A percentile compares a stretch with the other conserved stretches of the same genome.
phyloP scores from a whole-genome alignment of 2,329 filamentous ascomycete species.

The Xenosphaeropsis pyriputrescens region DNA sequence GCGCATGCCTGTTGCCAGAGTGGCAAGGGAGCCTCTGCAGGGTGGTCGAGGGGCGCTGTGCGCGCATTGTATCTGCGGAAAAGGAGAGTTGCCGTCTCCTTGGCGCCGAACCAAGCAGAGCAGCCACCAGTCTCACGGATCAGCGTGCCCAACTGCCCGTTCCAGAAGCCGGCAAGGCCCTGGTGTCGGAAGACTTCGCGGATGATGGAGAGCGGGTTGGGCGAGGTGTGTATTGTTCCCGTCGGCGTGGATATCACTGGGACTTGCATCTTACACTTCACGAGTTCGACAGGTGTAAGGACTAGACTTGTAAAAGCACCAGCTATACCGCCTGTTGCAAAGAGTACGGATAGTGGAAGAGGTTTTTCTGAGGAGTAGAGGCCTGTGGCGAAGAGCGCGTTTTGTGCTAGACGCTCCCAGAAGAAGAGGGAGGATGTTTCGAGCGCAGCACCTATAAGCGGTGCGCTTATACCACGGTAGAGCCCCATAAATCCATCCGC shows the following conservation, averaged over 20 bases:
- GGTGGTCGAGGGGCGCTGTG: slow-evolving; percentile 1
- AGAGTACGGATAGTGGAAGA: slow-evolving; percentile 61
- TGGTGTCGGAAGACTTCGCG: slow-evolving; percentile 68
- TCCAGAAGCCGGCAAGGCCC: slow-evolving; percentile 81
- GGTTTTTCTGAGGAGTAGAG: slow-evolving; percentile 35
- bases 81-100: slow-evolving; percentile 62
- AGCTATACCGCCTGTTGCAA: slow-evolving; percentile 70
- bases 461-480: slow-evolving; percentile 87
- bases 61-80: slow-evolving; percentile 43
- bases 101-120: slow-evolving; percentile 88
- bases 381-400: slow-evolving; percentile 40
- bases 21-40: slow-evolving; percentile 39
- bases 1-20: slow-evolving; percentile 79
- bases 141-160: slow-evolving; percentile 83
- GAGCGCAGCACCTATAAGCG: slow-evolving; percentile 76
- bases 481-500: slow-evolving; percentile 61
- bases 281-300: slow-evolving; percentile 87
- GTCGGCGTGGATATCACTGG: slow-evolving; percentile 26
- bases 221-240: slow-evolving; percentile 27
- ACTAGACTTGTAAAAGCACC: slow-evolving; percentile 83
- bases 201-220: slow-evolving; percentile 58
- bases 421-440: slow-evolving; percentile 91
- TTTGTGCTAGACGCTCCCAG: slow-evolving; percentile 66
- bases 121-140: slow-evolving; percentile 89
- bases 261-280: slow-evolving; percentile 98